phyloP scores from a whole-genome alignment of 305 asterid genomes.

The Fraxinus sp. region DNA sequence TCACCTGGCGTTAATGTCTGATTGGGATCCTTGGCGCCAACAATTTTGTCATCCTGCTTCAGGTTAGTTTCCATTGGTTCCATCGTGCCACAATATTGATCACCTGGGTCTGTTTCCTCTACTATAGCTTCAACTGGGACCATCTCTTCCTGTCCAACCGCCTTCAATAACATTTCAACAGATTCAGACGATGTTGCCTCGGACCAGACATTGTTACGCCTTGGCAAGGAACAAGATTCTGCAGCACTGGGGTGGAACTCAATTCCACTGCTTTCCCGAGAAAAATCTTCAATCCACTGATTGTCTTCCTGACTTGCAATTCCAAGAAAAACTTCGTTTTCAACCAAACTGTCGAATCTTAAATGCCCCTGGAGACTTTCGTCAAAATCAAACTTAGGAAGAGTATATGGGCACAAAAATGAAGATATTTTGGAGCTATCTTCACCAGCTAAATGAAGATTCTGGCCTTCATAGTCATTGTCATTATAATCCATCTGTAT shows the following conservation, averaged over 20 bases:
- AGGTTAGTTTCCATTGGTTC: constrained; percentile 40
- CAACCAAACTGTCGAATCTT: constrained; percentile 95
- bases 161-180: constrained; percentile 91
- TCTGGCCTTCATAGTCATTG: constrained; percentile 82
- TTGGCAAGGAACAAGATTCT: constrained; percentile 82
- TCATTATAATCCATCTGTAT: constrained; percentile 92
- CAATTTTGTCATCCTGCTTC: constrained; percentile 39
- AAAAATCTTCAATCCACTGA: constrained; percentile 97
- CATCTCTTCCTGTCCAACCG: constrained; percentile 96
- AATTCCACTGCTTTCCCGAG: constrained; percentile 79
- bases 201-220: constrained; percentile 98
- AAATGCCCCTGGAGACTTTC: constrained; percentile 75
- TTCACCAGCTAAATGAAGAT: constrained; percentile 82
- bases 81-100: constrained; percentile 48
- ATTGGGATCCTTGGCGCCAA: constrained; percentile 33
- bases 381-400: constrained; percentile 98
- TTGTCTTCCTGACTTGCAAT: constrained; percentile 93
- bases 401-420: constrained; percentile 79
- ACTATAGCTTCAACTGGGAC: constrained; percentile 54
- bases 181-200: constrained; percentile 99
- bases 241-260: constrained; percentile 81
- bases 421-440: constrained; percentile 80
- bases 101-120: constrained; percentile 53
- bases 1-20: constrained; percentile 41
- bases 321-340: constrained; percentile 98